Evolutionary conservation across 805 yeast genomes (phyloP).

Genomic region (Clavispora vitiphila): DNA sequence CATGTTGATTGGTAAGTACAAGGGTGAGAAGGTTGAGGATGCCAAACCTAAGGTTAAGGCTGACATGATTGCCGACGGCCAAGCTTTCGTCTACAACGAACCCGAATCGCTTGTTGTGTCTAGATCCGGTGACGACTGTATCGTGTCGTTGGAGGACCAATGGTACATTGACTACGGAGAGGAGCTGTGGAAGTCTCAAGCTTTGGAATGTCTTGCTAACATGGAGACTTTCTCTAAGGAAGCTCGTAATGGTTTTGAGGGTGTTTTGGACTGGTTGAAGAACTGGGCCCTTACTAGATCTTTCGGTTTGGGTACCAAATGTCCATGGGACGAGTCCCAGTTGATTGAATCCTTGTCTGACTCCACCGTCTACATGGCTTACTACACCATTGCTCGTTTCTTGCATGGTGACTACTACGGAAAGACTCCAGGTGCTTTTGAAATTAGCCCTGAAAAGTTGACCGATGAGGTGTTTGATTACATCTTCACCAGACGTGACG

Average conservation of each 20-base stretch:
- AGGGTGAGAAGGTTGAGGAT: constrained; percentile 83
- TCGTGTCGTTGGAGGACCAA: constrained; percentile 96
- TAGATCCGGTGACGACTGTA: constrained; percentile 94
- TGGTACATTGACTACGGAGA: constrained; percentile 99
- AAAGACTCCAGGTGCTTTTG: constrained; percentile 61
- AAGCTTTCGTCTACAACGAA: constrained; percentile 87
- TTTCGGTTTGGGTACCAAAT: constrained; percentile 88
- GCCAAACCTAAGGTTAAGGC: constrained; percentile 86
- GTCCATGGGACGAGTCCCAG: constrained; percentile 96
- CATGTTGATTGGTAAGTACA: constrained; percentile 74
- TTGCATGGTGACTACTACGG: constrained; percentile 88
- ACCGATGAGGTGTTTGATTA: constrained; percentile 92
- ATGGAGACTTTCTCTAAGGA: constrained; percentile 81
- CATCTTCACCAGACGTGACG: constrained; percentile 71
- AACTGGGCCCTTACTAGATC: constrained; percentile 98
- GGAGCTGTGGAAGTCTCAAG: constrained; percentile 76
- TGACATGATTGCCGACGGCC: constrained; percentile 71
- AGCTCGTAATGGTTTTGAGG: constrained; percentile 87
- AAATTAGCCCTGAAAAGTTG: constrained; percentile 76
- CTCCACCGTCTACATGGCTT: constrained; percentile 93
- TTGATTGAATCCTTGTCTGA: constrained; percentile 93
- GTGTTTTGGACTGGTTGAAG: constrained; percentile 91
- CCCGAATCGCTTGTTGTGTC: constrained; percentile 89
- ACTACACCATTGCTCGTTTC: constrained; percentile 83
- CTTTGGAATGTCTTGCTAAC: constrained; percentile 67